Conservation (phyloP, 2,329 filamentous ascomycete genomes). For the Pestalotiopsis sp. region DNA sequence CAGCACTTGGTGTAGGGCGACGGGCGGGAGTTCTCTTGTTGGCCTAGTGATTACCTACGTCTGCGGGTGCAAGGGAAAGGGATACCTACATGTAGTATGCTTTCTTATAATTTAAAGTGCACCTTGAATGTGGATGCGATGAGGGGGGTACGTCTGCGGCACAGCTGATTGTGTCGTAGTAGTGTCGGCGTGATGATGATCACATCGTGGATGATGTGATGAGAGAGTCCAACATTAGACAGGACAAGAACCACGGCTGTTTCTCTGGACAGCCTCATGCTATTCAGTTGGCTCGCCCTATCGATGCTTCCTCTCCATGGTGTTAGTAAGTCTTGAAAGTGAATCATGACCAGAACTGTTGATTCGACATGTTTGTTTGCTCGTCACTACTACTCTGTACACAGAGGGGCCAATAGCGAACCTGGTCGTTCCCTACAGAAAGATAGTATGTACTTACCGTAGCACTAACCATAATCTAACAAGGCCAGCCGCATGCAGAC, state of each 20-base stretch:
- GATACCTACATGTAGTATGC: neutral
- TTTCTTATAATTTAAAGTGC: neutral
- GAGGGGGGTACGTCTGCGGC: neutral
- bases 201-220: neutral
- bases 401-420: too few relatives aligned
- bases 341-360: too few relatives aligned
- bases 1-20: neutral
- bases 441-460: neutral
- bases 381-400: too few relatives aligned
- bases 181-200: neutral
- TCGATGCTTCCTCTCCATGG: too few relatives aligned
- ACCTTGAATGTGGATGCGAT: neutral
- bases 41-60: conserved; percentile 8
- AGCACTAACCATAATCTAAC: neutral
- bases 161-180: neutral
- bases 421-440: too few relatives aligned
- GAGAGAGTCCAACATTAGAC: neutral
- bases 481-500: neutral
- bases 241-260: too few relatives aligned
- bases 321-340: too few relatives aligned
- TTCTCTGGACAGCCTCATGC: too few relatives aligned
- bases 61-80: neutral
- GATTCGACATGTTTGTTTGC: too few relatives aligned
- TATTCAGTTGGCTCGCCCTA: too few relatives aligned
- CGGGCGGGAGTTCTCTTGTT: conserved; percentile 6